These are phyloP conservation scores for Penium margaritaceum DNA, from an alignment of 139 green algal genomes.

Conservation along the genomic window DNA sequence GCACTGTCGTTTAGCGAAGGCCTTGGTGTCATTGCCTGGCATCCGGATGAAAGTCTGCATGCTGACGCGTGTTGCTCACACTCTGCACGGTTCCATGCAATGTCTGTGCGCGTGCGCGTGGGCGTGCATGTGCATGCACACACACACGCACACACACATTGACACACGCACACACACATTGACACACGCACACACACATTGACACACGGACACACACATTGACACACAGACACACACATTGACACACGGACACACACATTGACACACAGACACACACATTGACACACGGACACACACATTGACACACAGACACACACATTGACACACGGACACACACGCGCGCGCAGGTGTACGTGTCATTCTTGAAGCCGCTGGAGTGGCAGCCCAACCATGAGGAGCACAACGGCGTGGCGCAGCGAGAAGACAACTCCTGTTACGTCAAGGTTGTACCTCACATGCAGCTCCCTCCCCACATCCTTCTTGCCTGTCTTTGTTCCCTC, in stretches of 20 bases:
- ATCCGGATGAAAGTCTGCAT: slow-evolving; percentile 49
- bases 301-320: neutral
- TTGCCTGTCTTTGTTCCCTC: neutral
- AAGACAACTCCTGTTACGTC: slow-evolving; percentile 47
- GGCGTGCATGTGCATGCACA: neutral
- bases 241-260: neutral
- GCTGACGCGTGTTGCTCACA: slow-evolving; percentile 47
- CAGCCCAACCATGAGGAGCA: slow-evolving; percentile 26
- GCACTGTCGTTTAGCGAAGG: slow-evolving; percentile 31
- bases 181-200: too few relatives aligned
- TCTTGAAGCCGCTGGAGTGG: slow-evolving; percentile 61
- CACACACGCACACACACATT: neutral
- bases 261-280: neutral
- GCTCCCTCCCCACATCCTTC: neutral
- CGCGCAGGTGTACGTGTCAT: slow-evolving; percentile 51
- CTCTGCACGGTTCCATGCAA: neutral
- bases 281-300: neutral
- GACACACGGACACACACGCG: neutral
- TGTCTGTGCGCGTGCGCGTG: neutral
- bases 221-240: neutral
- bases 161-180: neutral
- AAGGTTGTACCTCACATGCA: slow-evolving; percentile 12
- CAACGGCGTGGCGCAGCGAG: slow-evolving; percentile 32
- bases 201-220: neutral
- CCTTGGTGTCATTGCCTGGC: slow-evolving; percentile 58